A percentile compares a stretch with the other conserved stretches of the same genome.
These are phyloP conservation scores for Ploettnerulaceae sp. DNA, from an alignment of 2,329 filamentous ascomycete genomes.

Conservation along the genomic window DNA sequence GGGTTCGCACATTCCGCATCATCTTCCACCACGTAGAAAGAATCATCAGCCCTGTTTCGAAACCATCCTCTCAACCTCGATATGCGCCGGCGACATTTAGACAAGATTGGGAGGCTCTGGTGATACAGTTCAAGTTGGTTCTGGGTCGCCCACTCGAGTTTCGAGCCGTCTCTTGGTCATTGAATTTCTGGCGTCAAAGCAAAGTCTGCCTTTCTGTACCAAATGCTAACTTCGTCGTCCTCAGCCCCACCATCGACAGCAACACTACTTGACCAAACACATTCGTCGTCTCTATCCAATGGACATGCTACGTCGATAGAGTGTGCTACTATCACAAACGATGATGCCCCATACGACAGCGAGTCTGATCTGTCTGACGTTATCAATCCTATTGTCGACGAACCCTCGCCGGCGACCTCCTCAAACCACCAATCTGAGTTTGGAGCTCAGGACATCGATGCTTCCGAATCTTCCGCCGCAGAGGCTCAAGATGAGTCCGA, in stretches of 20 bases:
- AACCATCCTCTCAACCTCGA: constrained; percentile 20
- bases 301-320: constrained; percentile 56
- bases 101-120: constrained; percentile 11
- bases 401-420: constrained; percentile 44
- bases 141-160: constrained; percentile 26
- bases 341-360: constrained; percentile 49
- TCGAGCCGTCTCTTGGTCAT: constrained; percentile 17
- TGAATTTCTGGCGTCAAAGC: constrained; percentile 19
- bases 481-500: constrained; percentile 52
- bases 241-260: constrained; percentile 54
- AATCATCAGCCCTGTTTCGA: constrained; percentile 28
- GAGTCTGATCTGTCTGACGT: constrained; percentile 76
- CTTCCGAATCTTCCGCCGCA: constrained; percentile 30
- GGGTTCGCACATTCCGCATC: constrained; percentile 11
- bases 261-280: constrained; percentile 57
- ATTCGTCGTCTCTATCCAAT: constrained; percentile 60
- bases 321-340: constrained; percentile 37
- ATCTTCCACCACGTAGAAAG: constrained; percentile 24
- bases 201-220: constrained; percentile 20
- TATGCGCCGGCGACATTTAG: constrained; percentile 31
- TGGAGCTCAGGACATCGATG: constrained; percentile 29
- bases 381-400: constrained; percentile 50
- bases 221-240: constrained; percentile 45
- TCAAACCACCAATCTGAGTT: constrained; percentile 35
- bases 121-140: constrained; percentile 15